A percentile compares a stretch with the other conserved stretches of the same genome.
These are phyloP conservation scores for Bolboschoenoplectus hybrid DNA, from an alignment of 202 grass and related monocot genomes.

Conservation along the genomic window DNA sequence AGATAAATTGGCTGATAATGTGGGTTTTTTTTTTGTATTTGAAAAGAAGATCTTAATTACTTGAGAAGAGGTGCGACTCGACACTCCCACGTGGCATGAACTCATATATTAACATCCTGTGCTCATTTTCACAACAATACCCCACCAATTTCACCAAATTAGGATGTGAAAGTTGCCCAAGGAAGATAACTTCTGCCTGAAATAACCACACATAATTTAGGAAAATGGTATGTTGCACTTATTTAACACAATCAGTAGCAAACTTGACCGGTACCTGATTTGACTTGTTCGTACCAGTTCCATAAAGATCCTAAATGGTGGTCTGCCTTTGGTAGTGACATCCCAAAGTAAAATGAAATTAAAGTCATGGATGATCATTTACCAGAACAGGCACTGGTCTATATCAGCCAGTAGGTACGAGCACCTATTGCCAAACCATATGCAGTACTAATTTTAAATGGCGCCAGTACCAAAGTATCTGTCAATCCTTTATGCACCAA, in stretches of 20 bases:
- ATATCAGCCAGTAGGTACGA: not conserved
- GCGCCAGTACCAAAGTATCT: not conserved
- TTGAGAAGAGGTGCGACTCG: constrained; percentile 78
- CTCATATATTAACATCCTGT: constrained; percentile 83
- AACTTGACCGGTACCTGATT: not conserved
- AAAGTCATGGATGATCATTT: not conserved
- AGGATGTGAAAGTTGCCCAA: constrained; percentile 91
- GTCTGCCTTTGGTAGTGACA: not conserved
- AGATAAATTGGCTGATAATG: not conserved
- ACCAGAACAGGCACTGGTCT: not conserved
- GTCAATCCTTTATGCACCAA: not conserved
- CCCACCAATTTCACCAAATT: constrained; percentile 92
- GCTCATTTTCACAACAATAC: constrained; percentile 86
- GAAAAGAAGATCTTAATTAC: constrained; percentile 35
- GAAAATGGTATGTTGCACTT: not conserved
- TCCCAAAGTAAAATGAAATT: not conserved
- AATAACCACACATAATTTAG: constrained; percentile 22
- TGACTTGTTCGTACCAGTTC: not conserved
- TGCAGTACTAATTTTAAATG: constrained; percentile 15
- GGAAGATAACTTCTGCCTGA: constrained; percentile 92
- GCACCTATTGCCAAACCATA: constrained; percentile 1
- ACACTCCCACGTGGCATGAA: constrained; percentile 83
- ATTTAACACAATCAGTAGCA: not conserved
- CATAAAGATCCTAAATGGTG: not conserved
- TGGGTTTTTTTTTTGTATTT: not conserved